These are phyloP conservation scores for Aspergillus fijiensis DNA, from an alignment of 2,329 filamentous ascomycete species.

Conservation along the genomic window DNA sequence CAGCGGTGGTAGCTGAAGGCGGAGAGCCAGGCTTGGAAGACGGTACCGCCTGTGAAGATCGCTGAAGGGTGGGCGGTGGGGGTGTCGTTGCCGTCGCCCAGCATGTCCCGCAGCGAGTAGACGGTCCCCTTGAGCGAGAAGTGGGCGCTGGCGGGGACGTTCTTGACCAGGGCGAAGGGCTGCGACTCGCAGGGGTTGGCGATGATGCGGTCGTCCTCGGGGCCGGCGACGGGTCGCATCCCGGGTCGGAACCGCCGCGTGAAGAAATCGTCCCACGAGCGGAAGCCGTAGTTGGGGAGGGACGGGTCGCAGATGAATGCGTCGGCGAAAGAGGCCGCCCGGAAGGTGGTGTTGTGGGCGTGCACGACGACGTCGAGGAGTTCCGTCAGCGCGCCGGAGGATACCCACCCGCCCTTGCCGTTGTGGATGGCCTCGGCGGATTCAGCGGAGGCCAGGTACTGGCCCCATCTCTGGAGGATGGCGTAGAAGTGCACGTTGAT, in stretches of 20 bases:
- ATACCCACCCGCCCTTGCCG: neutral
- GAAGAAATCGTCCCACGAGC: slow-evolving; percentile 70
- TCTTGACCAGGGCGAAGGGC: slow-evolving; percentile 52
- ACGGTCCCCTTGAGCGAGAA: slow-evolving; percentile 71
- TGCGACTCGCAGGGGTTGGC: slow-evolving; percentile 65
- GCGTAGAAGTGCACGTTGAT: neutral
- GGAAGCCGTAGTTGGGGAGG: slow-evolving; percentile 50
- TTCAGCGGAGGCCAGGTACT: neutral
- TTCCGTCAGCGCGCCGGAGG: neutral
- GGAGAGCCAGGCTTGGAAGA: slow-evolving; percentile 69
- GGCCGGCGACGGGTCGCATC: slow-evolving; percentile 59
- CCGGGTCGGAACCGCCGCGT: slow-evolving; percentile 56
- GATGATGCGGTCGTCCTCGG: slow-evolving; percentile 51
- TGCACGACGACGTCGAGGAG: neutral
- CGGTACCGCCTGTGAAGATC: slow-evolving; percentile 60
- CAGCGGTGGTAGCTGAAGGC: slow-evolving; percentile 69
- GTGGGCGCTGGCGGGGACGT: slow-evolving; percentile 56
- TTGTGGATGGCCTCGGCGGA: neutral
- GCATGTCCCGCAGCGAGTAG: slow-evolving; percentile 64
- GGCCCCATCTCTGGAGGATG: neutral
- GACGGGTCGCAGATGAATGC: slow-evolving; percentile 6
- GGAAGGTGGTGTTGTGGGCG: neutral
- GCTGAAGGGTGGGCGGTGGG: slow-evolving; percentile 8
- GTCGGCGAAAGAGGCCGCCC: slow-evolving; percentile 3
- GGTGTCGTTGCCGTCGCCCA: slow-evolving; percentile 53